Conservation (phyloP, 2,329 filamentous ascomycete genomes). For the Colletotrichum costaricense region DNA sequence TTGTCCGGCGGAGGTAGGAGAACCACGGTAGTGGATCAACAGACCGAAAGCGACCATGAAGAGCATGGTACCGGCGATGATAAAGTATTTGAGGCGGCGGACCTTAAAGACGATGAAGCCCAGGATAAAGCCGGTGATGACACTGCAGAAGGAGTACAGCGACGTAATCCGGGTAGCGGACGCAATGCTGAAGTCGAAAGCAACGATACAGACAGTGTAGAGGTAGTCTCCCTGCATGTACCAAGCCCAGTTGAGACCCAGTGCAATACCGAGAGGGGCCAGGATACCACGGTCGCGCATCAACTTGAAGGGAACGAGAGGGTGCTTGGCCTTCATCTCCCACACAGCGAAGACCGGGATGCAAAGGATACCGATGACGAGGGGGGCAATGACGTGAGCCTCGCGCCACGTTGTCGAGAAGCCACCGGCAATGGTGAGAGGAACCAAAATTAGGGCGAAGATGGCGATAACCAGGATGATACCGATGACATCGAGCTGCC, state of each 20-base stretch:
- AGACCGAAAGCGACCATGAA: slow-evolving; percentile 75
- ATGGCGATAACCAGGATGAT: slow-evolving; percentile 58
- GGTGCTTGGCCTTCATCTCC: slow-evolving; percentile 58
- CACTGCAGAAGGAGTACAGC: slow-evolving; percentile 68
- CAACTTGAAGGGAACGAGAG: slow-evolving; percentile 70
- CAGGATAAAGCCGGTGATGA: slow-evolving; percentile 66
- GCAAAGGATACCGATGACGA: slow-evolving; percentile 57
- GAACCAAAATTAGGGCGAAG: slow-evolving; percentile 58
- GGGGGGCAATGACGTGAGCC: slow-evolving; percentile 54
- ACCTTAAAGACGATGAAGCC: slow-evolving; percentile 68
- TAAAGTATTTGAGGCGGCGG: slow-evolving; percentile 72
- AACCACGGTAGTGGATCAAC: slow-evolving; percentile 72
- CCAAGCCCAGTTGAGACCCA: slow-evolving; percentile 69
- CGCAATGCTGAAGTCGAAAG: slow-evolving; percentile 68
- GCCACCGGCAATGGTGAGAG: slow-evolving; percentile 59
- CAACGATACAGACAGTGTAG: slow-evolving; percentile 70
- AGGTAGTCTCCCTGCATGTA: slow-evolving; percentile 73
- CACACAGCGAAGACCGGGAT: slow-evolving; percentile 64
- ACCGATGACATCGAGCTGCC: slow-evolving; percentile 57
- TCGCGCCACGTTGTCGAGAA: slow-evolving; percentile 50
- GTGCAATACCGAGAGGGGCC: slow-evolving; percentile 69
- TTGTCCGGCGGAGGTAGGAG: slow-evolving; percentile 51
- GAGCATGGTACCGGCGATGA: slow-evolving; percentile 67
- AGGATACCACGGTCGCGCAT: slow-evolving; percentile 74
- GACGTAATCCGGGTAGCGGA: slow-evolving; percentile 69